Conservation (phyloP, 805 yeast species). For the Lipomyces oligophaga region DNA sequence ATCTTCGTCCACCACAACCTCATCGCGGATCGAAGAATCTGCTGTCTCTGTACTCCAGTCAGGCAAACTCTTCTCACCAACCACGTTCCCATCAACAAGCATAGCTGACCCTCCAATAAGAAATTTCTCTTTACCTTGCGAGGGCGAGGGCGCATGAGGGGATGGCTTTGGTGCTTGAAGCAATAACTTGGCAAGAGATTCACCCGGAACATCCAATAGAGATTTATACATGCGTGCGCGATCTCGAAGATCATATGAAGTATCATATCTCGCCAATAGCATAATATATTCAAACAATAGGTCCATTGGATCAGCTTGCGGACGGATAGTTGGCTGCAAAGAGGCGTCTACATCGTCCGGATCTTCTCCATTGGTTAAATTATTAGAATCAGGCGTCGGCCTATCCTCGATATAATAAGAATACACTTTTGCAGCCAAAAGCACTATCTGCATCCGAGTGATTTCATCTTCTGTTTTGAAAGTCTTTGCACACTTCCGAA, state of each 20-base stretch:
- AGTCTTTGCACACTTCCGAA: slow-evolving; percentile 52
- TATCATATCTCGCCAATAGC: slow-evolving; percentile 68
- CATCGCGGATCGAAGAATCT: slow-evolving; percentile 35
- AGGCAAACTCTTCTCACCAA: slow-evolving; percentile 38
- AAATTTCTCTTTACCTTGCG: slow-evolving; percentile 24
- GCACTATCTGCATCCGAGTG: slow-evolving; percentile 67
- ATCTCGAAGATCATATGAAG: slow-evolving; percentile 73
- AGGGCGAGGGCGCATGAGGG: slow-evolving; percentile 40
- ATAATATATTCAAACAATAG: slow-evolving; percentile 60
- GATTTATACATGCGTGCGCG: slow-evolving; percentile 71
- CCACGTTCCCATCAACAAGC: slow-evolving; percentile 32
- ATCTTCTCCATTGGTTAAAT: slow-evolving; percentile 7
- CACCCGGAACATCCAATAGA: slow-evolving; percentile 51
- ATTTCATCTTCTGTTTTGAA: slow-evolving; percentile 53
- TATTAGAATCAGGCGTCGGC: slow-evolving; percentile 28
- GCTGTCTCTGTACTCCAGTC: slow-evolving; percentile 47
- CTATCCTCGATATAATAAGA: slow-evolving; percentile 52
- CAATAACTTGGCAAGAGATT: slow-evolving; percentile 62
- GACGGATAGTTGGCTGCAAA: slow-evolving; percentile 25
- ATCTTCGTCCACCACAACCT: slow-evolving; percentile 1
- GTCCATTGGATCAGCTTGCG: slow-evolving; percentile 38
- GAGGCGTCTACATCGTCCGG: slow-evolving; percentile 12
- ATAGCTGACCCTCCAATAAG: slow-evolving; percentile 34
- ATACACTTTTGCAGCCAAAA: slow-evolving; percentile 68
- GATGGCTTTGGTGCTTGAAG: slow-evolving; percentile 74